These are phyloP conservation scores for Fusarium mangiferae DNA, from an alignment of 2,329 filamentous ascomycete species.

Conservation along the genomic window DNA sequence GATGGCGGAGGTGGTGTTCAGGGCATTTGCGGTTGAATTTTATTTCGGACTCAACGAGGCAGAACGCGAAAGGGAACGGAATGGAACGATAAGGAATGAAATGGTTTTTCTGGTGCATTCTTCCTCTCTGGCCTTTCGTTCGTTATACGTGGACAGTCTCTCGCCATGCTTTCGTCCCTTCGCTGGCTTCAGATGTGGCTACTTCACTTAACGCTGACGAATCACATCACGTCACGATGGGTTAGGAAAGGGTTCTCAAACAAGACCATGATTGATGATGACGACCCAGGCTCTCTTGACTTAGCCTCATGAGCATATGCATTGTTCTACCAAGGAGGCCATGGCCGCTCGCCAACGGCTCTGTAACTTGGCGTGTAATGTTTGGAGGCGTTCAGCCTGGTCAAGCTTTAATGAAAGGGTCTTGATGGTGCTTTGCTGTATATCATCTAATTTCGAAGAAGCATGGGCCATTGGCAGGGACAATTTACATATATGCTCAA, in stretches of 20 bases:
- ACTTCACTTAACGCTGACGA: slow-evolving; percentile 1
- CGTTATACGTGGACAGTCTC: slow-evolving; percentile 25
- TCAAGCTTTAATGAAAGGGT: slow-evolving; percentile 34
- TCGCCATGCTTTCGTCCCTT: slow-evolving; percentile 29
- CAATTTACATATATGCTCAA: slow-evolving; percentile 41
- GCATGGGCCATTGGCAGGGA: slow-evolving; percentile 39
- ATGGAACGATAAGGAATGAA: slow-evolving; percentile 8
- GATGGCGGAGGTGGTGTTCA: slow-evolving; percentile 31
- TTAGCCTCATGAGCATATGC: slow-evolving; percentile 16
- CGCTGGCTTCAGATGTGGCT: slow-evolving; percentile 39
- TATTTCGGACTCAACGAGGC: slow-evolving; percentile 30
- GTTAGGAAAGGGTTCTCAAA: slow-evolving; percentile 22
- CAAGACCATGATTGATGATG: slow-evolving; percentile 37
- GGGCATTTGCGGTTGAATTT: slow-evolving; percentile 28
- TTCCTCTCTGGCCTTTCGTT: slow-evolving; percentile 28
- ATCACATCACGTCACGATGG: slow-evolving; percentile 14
- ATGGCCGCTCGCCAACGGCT: slow-evolving; percentile 14
- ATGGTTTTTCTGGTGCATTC: slow-evolving; percentile 17
- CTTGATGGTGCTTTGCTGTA: slow-evolving; percentile 41
- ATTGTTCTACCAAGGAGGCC: slow-evolving; percentile 20
- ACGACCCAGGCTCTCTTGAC: slow-evolving; percentile 18
- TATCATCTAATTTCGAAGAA: slow-evolving; percentile 45
- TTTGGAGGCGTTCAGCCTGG: slow-evolving; percentile 24
- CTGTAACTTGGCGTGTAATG: slow-evolving; percentile 23
- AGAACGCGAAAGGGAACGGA: slow-evolving; percentile 24